phyloP scores from a whole-genome alignment of 352 stramenopile genomes.

The Saprolegnia parasitica region DNA sequence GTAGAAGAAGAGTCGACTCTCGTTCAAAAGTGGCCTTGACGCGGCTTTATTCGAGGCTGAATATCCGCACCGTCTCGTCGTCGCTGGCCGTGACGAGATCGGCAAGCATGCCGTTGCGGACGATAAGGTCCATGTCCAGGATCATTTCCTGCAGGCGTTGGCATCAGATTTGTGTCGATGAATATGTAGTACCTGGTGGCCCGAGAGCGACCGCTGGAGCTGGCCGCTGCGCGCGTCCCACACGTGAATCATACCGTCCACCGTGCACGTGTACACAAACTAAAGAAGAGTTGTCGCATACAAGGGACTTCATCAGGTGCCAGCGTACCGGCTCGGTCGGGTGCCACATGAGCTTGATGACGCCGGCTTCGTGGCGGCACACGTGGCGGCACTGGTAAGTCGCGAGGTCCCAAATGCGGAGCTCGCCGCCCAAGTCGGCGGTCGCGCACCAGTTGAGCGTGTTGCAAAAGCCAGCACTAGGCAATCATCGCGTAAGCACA shows the following conservation, averaged over 20 bases:
- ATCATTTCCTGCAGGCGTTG: constrained; percentile 73
- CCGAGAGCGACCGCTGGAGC: constrained; percentile 65
- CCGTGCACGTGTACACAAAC: constrained; percentile 83
- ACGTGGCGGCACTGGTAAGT: constrained; percentile 84
- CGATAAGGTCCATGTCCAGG: constrained; percentile 82
- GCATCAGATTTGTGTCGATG: too few species aligned
- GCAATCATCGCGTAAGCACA: neutral
- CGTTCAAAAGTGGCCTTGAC: too few species aligned
- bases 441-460: constrained; percentile 94
- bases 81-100: constrained; percentile 75
- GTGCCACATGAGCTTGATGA: constrained; percentile 91
- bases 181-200: constrained; percentile 63
- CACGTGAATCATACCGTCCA: constrained; percentile 86
- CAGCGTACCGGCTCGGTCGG: constrained; percentile 57
- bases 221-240: constrained; percentile 88
- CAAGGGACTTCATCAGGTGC: too few species aligned
- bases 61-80: constrained; percentile 78
- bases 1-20: too few species aligned
- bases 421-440: constrained; percentile 88
- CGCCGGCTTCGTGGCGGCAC: constrained; percentile 79
- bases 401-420: constrained; percentile 96
- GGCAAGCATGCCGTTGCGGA: constrained; percentile 37
- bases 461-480: constrained; percentile 90
- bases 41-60: constrained; percentile 31
- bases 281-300: constrained; percentile 21